Conservation (phyloP, 192 early-diverging fungal species). For the Entomortierella lignicola region DNA sequence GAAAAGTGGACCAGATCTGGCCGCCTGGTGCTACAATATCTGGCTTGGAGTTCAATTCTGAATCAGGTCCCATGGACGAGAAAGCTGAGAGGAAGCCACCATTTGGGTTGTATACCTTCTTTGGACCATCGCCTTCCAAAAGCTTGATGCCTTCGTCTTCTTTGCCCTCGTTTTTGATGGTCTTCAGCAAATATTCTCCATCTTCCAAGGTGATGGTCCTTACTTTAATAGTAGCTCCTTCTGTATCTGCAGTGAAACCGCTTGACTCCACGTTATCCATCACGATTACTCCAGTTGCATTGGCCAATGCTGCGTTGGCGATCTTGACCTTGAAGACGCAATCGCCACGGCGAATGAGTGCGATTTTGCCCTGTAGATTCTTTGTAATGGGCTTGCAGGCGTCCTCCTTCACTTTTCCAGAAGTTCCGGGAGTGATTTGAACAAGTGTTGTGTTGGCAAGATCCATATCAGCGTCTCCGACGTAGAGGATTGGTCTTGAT, state of each 20-base stretch:
- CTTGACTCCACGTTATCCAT: constrained; percentile 60
- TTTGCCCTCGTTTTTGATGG: constrained; percentile 48
- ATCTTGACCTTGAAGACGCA: constrained; percentile 78
- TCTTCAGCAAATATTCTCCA: constrained; percentile 61
- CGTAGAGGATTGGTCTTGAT: constrained; percentile 49
- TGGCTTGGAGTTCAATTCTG: constrained; percentile 74
- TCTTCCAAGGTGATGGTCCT: constrained; percentile 65
- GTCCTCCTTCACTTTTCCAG: constrained; percentile 58
- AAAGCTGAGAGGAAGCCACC: constrained; percentile 77
- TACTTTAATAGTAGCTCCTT: constrained; percentile 62
- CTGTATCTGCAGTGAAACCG: constrained; percentile 15
- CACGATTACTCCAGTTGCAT: constrained; percentile 74
- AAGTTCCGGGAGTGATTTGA: constrained; percentile 53
- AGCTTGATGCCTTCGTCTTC: constrained; percentile 49
- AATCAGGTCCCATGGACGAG: constrained; percentile 79
- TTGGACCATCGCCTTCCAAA: constrained; percentile 59
- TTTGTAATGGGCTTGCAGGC: constrained; percentile 62
- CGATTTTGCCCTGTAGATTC: constrained; percentile 61
- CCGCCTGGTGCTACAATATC: constrained; percentile 72
- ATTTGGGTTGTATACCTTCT: constrained; percentile 55
- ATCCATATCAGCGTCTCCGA: constrained; percentile 40
- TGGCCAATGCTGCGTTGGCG: constrained; percentile 61
- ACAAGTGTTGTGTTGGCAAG: constrained; percentile 58
- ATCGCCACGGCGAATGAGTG: constrained; percentile 74
- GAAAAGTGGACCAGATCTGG: constrained; percentile 71